Evolutionary conservation across 805 yeast genomes (phyloP), one percentile per base, ranked within the genome.

Genomic region (Lipomyces yamadae): DNA sequence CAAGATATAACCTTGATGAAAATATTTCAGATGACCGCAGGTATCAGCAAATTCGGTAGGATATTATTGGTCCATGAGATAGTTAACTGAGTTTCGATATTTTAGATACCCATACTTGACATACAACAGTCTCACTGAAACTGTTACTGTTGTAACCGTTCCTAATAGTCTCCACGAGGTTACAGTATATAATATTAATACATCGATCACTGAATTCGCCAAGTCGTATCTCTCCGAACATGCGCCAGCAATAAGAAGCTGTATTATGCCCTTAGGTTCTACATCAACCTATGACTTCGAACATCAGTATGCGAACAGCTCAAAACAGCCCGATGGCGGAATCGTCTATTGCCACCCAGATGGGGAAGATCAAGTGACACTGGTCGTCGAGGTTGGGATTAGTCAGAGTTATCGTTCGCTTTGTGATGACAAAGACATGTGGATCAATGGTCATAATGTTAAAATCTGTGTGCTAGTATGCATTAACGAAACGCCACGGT

Each of bases 271-370:
- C 11, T n/a, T 45, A n/a, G 24, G n/a, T 6, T 45, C 52, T 4
- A n/a, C 52, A 5, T 6, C 52, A 15, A 45, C 29, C 8, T 4
- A 4, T 4, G 52, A 45, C 10, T 45, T 45, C 11, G 52, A 45
- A 6, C 11, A 15, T 15, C 6, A 18, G 11, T 45, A 45, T 18
- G 52, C 52, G 3, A 4, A 45, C 10, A 48, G 53, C 53, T 48
- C 53, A 1, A 52, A 29, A 18, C 55, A 52, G 33, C n/a, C 55
- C 1, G 55, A 52, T 52, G 55, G 55, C 11, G 55, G 55, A 52
- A 11, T 52, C 30, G 11, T 0, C 6, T 52, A 52, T n/a, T 8
- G n/a, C n/a, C 2, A 8, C 10, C 11, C 11, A 1, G 55, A 4
- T 24, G 55, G 6, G 7, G 33, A n/a, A 13, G 1, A n/a, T 48